phyloP scores from a whole-genome alignment of 177 flowering plant genomes.

The Vitis hybrid region DNA sequence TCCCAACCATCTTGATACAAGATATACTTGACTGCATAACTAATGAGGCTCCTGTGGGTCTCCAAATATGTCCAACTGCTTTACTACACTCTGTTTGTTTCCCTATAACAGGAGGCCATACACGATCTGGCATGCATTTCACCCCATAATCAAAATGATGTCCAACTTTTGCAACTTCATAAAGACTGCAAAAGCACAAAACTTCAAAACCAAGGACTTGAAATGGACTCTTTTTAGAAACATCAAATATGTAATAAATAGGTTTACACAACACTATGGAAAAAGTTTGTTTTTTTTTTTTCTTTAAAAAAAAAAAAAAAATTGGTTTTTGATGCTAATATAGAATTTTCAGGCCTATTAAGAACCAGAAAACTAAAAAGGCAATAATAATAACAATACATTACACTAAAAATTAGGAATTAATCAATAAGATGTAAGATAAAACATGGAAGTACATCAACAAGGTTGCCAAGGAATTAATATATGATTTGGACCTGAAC shows the following conservation, averaged over 20 bases:
- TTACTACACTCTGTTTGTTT: constrained; percentile 18
- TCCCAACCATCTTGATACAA: constrained; percentile 42
- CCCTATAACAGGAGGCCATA: constrained; percentile 47
- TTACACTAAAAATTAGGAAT: too few relatives aligned
- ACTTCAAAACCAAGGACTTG: constrained; percentile 17
- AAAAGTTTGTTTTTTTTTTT: not conserved
- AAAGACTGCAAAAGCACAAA: constrained; percentile 49
- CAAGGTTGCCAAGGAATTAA: too few relatives aligned
- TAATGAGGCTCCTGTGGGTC: constrained; percentile 25
- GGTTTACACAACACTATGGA: not conserved
- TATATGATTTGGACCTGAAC: too few relatives aligned
- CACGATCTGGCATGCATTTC: constrained; percentile 40
- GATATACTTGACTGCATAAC: constrained; percentile 55
- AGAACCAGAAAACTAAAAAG: too few relatives aligned
- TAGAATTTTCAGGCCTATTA: too few relatives aligned
- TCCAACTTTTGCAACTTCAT: constrained; percentile 52
- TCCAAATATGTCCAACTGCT: constrained; percentile 37
- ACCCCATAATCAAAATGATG: constrained; percentile 30
- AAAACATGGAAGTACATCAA: too few relatives aligned
- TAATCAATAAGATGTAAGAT: too few relatives aligned
- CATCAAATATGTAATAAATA: not conserved
- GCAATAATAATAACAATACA: too few relatives aligned
- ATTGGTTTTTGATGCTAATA: too few relatives aligned
- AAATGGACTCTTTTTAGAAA: not conserved
- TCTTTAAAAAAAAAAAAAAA: too few relatives aligned